Base-by-base conservation (phyloP, 2,329 filamentous ascomycete species). In the Xylariaceae sp. region DNA sequence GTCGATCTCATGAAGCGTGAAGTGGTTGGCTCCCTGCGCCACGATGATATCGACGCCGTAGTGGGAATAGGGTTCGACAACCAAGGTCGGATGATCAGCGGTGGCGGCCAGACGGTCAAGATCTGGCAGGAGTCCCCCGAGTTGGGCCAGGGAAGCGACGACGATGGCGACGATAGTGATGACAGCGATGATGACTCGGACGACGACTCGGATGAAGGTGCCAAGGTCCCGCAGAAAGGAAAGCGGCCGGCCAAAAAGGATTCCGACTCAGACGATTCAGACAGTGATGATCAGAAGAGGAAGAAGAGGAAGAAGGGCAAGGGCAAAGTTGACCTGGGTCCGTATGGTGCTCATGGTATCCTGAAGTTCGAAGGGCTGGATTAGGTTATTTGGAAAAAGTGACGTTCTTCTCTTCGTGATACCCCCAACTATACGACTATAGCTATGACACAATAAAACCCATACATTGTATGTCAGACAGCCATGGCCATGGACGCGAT, bases 11-110 rank as follows among this genome's bases (percentile, higher is more conserved):
- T 86, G 1, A 71, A 73, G 36, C 88, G 94, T 60, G 87, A 89
- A 66, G 82, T 96, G 4, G 75, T 89, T 19, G 76, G 75, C 1
- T 81, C 87, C 47, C 61, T 79, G 66, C 87, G 82, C 61, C 93
- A 97, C 67, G 90, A 97, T 64, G 91, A 96, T 54, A 73, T 94
- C 16, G 93, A 97, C 66, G 88, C 88, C 2, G 91, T 97, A 3
- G 81, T 91, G 1, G 88, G 82, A 0, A 71, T 99, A 1, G 88
- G 80, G 1, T 96, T 97, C 58, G 94, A 97, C 71, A 86, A 88
- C 46, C 83, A 86, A 47, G 89, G 91, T 42, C 81, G 94, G 42
- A 83, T 99, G 77, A 90, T 99, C 60, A 95, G 86, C 63, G 92
- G 90, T 11, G 94, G 94, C 48, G 94, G 94, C 0, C 82, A 81